Evolutionary conservation across 2,329 filamentous ascomycete species (phyloP), one percentile per base, ranked within the genome.

Genomic region (Ceratocystiopsis minuta): DNA sequence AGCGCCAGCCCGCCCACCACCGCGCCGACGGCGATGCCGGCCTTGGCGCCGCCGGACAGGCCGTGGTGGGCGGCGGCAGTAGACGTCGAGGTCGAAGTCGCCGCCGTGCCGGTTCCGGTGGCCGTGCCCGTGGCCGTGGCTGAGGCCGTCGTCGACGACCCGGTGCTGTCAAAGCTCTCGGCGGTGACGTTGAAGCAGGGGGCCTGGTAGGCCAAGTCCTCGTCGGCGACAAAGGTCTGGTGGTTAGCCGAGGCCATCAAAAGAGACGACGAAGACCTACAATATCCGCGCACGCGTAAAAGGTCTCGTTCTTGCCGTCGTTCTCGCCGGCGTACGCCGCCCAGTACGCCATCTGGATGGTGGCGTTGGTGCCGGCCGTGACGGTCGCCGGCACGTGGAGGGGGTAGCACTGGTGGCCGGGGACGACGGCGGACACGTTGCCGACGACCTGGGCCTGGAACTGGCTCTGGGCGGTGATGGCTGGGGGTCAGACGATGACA

Each of bases 361-460:
- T 60, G 14, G 57, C 58, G 28, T 59, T 56, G 42, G 48, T 52
- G 28, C 57, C 57, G 6, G 54, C 51, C 16, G 33, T 43, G 37
- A 57, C 51, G 6, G 35, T 50, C 17, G 42, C 36, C 7, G 57
- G 52, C 14, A 57, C 44, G 6, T 46, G 38, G 32, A 59, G 47
- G 45, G 53, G 55, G 47, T 60, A 60, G 51, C 58, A 60, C 48
- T 60, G 56, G 45, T 60, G 58, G n/a, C 58, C 57, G 28, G 55
- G 50, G 16, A 53, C 50, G 44, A 60, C 50, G 39, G 52, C 50
- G 17, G 51, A 49, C 34, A 60, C 46, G 33, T 46, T 48, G 40
- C 51, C 48, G 35, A 58, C 51, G 12, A 55, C 50, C 44, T 58
- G 47, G 37, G 45, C 45, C 7, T 42, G 43, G 47, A 60, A 60